A percentile compares a stretch with the other conserved stretches of the same genome.
phyloP scores from a whole-genome alignment of 176 grass and related monocot genomes.

The Dactylis glomerata region DNA sequence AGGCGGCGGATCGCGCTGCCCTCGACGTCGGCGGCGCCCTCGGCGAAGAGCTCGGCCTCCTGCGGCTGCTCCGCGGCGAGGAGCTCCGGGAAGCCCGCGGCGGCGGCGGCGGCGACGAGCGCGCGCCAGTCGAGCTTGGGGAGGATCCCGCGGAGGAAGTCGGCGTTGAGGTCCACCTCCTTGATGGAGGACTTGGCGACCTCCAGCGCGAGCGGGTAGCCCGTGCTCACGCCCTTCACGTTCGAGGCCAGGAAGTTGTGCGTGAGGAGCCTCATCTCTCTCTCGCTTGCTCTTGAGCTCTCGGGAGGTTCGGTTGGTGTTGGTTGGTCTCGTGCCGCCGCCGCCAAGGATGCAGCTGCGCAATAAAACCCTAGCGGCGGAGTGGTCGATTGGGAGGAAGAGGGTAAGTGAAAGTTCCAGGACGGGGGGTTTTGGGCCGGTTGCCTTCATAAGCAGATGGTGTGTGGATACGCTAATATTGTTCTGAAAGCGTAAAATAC shows the following conservation, averaged over 20 bases:
- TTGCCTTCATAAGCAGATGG: not conserved
- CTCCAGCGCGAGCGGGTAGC: constrained; percentile 74
- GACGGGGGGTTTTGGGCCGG: not conserved
- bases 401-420: not conserved
- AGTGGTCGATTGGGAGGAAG: not conserved
- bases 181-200: constrained; percentile 62
- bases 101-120: constrained; percentile 52
- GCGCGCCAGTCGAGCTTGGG: constrained; percentile 89
- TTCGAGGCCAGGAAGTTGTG: constrained; percentile 89
- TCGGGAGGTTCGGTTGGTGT: not conserved
- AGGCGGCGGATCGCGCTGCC: constrained; percentile 68
- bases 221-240: constrained; percentile 64
- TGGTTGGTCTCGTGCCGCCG: not conserved
- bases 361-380: constrained; percentile 43
- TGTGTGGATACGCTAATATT: not conserved
- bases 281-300: not conserved
- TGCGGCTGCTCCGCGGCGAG: constrained; percentile 42
- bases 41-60: constrained; percentile 61
- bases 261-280: constrained; percentile 78
- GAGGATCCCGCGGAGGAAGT: constrained; percentile 89
- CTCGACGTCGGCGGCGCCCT: constrained; percentile 51
- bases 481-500: not conserved
- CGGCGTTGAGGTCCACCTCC: constrained; percentile 92
- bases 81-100: constrained; percentile 50
- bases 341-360: not conserved